A percentile compares a stretch with the other conserved stretches of the same genome.
phyloP scores from a whole-genome alignment of 345 rosid species.

The Anastatica hierochuntica region DNA sequence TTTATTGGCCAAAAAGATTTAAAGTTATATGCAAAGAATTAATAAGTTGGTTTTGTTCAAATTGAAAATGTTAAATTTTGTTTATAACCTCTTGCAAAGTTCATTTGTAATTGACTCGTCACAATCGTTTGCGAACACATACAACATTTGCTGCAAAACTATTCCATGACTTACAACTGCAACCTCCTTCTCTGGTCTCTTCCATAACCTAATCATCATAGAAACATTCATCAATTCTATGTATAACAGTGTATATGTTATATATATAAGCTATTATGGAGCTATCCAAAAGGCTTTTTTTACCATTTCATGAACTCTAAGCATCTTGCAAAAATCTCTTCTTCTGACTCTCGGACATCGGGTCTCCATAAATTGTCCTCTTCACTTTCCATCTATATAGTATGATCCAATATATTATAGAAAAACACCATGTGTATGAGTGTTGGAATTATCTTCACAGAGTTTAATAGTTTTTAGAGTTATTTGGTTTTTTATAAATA shows the following conservation, averaged over 20 bases:
- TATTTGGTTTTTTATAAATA: too few species aligned
- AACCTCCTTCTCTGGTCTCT: conserved; percentile 70
- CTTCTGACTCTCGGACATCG: conserved; percentile 36
- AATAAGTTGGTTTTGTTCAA: too few species aligned
- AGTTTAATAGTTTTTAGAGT: too few species aligned
- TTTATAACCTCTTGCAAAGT: conserved; percentile 23
- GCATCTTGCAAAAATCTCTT: conserved; percentile 55
- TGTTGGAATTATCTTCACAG: not conserved
- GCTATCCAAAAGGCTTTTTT: too few species aligned
- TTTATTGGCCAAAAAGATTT: not conserved
- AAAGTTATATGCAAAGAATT: too few species aligned
- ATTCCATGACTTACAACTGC: conserved; percentile 70
- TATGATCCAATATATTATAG: conserved; percentile 1
- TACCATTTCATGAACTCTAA: conserved; percentile 50
- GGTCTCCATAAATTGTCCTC: conserved; percentile 56
- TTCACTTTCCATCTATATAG: conserved; percentile 42
- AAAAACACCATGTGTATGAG: not conserved
- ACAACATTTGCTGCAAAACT: conserved; percentile 45
- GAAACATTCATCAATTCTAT: too few species aligned
- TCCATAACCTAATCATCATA: conserved; percentile 53
- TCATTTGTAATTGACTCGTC: conserved; percentile 11
- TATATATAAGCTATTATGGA: not conserved
- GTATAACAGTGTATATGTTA: too few species aligned
- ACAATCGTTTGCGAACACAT: conserved; percentile 32
- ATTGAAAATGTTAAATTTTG: too few species aligned